Percentiles rank a stretch among this genome's conserved stretches.
These are phyloP conservation scores for Thielaviopsis populi DNA, from an alignment of 2,329 filamentous ascomycete genomes.

Conservation along the genomic window DNA sequence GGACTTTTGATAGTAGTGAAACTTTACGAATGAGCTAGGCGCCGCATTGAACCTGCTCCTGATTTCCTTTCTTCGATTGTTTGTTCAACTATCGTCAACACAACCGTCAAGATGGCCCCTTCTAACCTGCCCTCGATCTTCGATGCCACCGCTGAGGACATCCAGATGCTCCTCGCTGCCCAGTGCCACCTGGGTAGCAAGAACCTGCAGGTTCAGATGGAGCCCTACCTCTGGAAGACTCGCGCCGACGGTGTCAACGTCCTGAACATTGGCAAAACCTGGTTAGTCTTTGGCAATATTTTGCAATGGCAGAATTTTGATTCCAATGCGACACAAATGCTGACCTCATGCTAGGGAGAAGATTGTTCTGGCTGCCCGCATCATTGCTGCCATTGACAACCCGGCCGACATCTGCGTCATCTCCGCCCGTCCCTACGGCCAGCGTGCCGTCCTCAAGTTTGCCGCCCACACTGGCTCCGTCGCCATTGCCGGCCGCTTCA, in stretches of 20 bases:
- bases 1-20: slow-evolving; percentile 19
- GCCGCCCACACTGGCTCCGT: slow-evolving; percentile 94
- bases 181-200: slow-evolving; percentile 95
- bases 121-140: slow-evolving; percentile 86
- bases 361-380: slow-evolving; percentile 95
- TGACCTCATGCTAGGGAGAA: slow-evolving; percentile 62
- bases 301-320: background rate
- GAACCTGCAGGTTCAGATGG: slow-evolving; percentile 99
- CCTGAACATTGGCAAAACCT: slow-evolving; percentile 99
- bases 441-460: slow-evolving; percentile 99
- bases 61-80: slow-evolving; percentile 21
- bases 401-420: slow-evolving; percentile 98
- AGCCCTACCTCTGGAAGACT: slow-evolving; percentile 99
- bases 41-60: slow-evolving; percentile 23
- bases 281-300: slow-evolving; percentile 41
- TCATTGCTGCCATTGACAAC: slow-evolving; percentile 99
- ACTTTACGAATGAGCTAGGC: slow-evolving; percentile 27
- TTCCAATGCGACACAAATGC: slow-evolving; percentile 10
- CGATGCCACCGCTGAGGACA: slow-evolving; percentile 95
- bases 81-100: slow-evolving; percentile 24
- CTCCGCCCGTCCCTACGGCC: slow-evolving; percentile 97
- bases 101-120: slow-evolving; percentile 72
- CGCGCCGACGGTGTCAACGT: slow-evolving; percentile 96
- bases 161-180: slow-evolving; percentile 97
- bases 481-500: slow-evolving; percentile 98